Evolutionary conservation across 2,329 filamentous ascomycete genomes (phyloP), one percentile per base, ranked within the genome.

Genomic region (Pseudogymnoascus sp.): DNA sequence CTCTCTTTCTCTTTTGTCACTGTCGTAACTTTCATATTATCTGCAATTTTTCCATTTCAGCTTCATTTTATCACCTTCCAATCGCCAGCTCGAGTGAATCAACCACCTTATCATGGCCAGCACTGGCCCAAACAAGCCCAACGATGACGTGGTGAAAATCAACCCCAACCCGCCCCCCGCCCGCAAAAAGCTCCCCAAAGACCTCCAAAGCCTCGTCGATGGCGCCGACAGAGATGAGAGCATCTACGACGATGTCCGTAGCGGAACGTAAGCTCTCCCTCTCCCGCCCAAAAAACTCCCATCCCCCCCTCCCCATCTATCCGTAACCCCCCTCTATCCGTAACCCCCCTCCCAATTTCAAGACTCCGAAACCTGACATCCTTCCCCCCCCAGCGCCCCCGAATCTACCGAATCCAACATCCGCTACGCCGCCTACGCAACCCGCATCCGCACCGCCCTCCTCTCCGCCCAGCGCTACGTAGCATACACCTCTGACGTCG

Each of bases 401-500:
- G 88, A 95, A 69, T 90, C 91, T 4, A 97, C 91, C 64, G 91
- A 97, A 62, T 89, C 86, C 68, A 88, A 86, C 68, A 79, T 96
- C 71, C 89, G 94, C 71, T 99, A 97, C 77, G 93, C 92, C 63
- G 94, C 90, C 68, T 99, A 99, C 77, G 91, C 91, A 58, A 86
- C 87, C 64, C 87, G 94, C 59, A 78, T 94, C 66, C 87, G 91
- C 65, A 96, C 92, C 6, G 90, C 97, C 68, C 85, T 99, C 71
- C 80, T 92, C 68, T 91, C 90, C 14, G 92, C 92, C 3, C 94
- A 97, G 72, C 88, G 94, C 71, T 99, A 99, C 72, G 92, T 99
- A 59, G 94, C 94, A 63, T 99, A 99, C 74, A 97, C 94, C 0
- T 92, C 88, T 19, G 93, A 97, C 71, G 93, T 99, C 66, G 94